Evolutionary conservation across 1,139 yeast genomes (phyloP).

Genomic region (Lodderomyces parapsilosis): DNA sequence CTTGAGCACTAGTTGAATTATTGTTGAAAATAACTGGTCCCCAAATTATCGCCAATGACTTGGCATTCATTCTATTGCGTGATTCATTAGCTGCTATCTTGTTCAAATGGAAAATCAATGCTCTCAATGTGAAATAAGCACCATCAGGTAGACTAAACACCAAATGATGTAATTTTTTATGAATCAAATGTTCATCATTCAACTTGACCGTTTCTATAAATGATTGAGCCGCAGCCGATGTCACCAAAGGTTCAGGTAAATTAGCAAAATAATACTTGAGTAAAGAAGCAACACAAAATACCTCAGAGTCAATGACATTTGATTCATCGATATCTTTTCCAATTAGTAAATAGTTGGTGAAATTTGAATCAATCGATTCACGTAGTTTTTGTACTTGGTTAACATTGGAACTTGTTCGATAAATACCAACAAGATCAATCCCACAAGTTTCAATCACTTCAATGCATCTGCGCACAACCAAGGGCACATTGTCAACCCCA

Average conservation of each 20-base stretch:
- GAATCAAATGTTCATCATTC: conserved; percentile 49
- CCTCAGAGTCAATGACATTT: conserved; percentile 64
- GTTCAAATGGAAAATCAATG: conserved; percentile 80
- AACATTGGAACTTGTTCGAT: conserved; percentile 80
- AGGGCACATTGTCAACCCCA: conserved; percentile 83
- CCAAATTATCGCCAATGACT: conserved; percentile 86
- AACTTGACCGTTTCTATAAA: conserved; percentile 73
- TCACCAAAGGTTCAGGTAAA: conserved; percentile 70
- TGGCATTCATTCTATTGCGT: conserved; percentile 75
- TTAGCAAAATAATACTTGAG: conserved; percentile 65
- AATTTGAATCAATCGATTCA: conserved; percentile 74
- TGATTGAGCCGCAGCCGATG: conserved; percentile 52
- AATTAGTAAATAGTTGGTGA: conserved; percentile 54
- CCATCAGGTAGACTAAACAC: conserved; percentile 92
- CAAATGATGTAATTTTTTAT: conserved; percentile 79
- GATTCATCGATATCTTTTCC: conserved; percentile 45
- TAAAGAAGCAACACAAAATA: conserved; percentile 69
- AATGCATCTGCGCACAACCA: conserved; percentile 86
- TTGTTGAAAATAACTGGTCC: conserved; percentile 83
- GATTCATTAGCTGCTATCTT: conserved; percentile 66
- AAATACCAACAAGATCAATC: conserved; percentile 81
- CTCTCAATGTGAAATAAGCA: conserved; percentile 86
- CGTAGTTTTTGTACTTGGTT: conserved; percentile 70
- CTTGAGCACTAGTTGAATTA: conserved; percentile 65
- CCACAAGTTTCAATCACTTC: conserved; percentile 85